phyloP scores from a whole-genome alignment of 2,329 filamentous ascomycete species.

The Fusarium sp. region DNA sequence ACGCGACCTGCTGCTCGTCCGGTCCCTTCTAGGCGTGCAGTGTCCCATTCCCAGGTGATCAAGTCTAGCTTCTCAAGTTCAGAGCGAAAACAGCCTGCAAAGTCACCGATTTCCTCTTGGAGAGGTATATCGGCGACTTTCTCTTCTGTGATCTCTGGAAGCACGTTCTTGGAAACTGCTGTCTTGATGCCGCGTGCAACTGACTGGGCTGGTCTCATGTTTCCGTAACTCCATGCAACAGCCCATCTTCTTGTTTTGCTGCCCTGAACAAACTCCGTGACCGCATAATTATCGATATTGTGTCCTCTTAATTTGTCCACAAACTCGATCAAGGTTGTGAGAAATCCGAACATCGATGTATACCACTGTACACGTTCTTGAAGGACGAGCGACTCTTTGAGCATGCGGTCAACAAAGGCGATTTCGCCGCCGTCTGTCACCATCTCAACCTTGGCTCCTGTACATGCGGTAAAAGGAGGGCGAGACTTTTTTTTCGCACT shows the following conservation, averaged over 20 bases:
- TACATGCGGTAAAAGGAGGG: slow-evolving; percentile 76
- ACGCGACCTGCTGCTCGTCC: slow-evolving; percentile 76
- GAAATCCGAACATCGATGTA: slow-evolving; percentile 88
- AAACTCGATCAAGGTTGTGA: slow-evolving; percentile 71
- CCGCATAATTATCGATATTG: slow-evolving; percentile 79
- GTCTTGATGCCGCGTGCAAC: slow-evolving; percentile 57
- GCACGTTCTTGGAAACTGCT: slow-evolving; percentile 51
- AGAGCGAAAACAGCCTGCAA: slow-evolving; percentile 50
- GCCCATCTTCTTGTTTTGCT: slow-evolving; percentile 85
- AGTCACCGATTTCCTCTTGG: slow-evolving; percentile 50
- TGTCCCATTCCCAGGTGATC: slow-evolving; percentile 70
- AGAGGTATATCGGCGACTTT: slow-evolving; percentile 58
- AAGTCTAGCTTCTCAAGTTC: slow-evolving; percentile 67
- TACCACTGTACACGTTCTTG: slow-evolving; percentile 81
- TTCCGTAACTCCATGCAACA: slow-evolving; percentile 84
- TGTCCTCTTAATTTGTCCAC: slow-evolving; percentile 67
- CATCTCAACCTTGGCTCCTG: slow-evolving; percentile 86
- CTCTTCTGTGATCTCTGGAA: slow-evolving; percentile 55
- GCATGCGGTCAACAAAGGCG: slow-evolving; percentile 75
- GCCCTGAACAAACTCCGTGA: slow-evolving; percentile 82
- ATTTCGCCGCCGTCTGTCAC: slow-evolving; percentile 81
- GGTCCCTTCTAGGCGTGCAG: slow-evolving; percentile 61
- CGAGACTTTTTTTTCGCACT: slow-evolving; percentile 73
- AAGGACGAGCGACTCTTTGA: slow-evolving; percentile 72
- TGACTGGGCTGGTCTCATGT: slow-evolving; percentile 66